Conservation (phyloP, 352 stramenopile species). For the Sclerospora graminicola region DNA sequence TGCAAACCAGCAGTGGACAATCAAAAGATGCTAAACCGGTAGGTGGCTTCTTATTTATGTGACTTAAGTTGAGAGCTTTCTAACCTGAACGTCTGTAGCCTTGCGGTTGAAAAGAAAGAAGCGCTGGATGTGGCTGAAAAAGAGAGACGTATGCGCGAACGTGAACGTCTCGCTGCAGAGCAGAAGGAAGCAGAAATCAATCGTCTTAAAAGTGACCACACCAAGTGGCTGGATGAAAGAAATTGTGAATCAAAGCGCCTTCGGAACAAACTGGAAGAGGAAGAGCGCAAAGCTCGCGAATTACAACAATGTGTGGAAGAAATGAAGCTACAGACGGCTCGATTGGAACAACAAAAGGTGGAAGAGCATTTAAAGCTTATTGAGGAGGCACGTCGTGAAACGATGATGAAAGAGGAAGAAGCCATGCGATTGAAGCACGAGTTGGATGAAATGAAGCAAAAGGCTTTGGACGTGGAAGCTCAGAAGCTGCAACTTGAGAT, state of each 20-base stretch:
- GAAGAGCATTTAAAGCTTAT: constrained; percentile 26
- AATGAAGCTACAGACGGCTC: constrained; percentile 31
- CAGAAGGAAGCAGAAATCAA: constrained; percentile 59
- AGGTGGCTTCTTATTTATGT: constrained; percentile 5
- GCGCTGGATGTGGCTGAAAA: constrained; percentile 44
- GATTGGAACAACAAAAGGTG: constrained; percentile 36
- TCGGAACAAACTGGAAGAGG: constrained; percentile 44
- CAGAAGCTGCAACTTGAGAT: constrained; percentile 35
- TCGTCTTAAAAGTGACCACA: constrained; percentile 49
- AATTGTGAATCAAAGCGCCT: constrained; percentile 60
- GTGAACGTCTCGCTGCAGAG: constrained; percentile 31
- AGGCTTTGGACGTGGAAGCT: constrained; percentile 20
- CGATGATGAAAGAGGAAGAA: constrained; percentile 33
- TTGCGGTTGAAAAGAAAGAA: constrained; percentile 59
- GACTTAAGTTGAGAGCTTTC: background rate
- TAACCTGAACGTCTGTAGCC: constrained; percentile 15
- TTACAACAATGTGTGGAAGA: constrained; percentile 46
- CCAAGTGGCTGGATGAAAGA: constrained; percentile 54
- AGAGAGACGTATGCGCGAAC: constrained; percentile 48
- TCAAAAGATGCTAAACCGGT: constrained; percentile 68
- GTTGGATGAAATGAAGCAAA: constrained; percentile 45
- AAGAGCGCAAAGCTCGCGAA: constrained; percentile 44
- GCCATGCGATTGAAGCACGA: constrained; percentile 30
- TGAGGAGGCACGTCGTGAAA: constrained; percentile 25
- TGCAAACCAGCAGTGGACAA: constrained; percentile 51